phyloP scores from a whole-genome alignment of 2,329 filamentous ascomycete species.

The Rhytidhysteron rufulum region DNA sequence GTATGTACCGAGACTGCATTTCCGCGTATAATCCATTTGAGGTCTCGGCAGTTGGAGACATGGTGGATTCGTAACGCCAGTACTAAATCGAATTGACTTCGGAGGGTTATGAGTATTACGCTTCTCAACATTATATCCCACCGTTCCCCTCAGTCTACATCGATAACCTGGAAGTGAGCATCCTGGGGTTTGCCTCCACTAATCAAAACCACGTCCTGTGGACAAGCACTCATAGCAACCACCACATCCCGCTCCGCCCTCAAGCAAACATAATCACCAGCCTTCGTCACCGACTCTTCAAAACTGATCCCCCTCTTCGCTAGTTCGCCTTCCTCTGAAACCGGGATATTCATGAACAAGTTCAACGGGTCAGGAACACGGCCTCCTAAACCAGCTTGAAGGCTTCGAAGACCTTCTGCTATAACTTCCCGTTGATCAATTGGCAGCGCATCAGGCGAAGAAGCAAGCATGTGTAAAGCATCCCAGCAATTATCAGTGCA shows the following conservation, averaged over 20 bases:
- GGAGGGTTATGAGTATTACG: too few relatives aligned
- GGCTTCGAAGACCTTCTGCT: slow-evolving; percentile 15
- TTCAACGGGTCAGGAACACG: slow-evolving; percentile 33
- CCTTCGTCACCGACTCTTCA: slow-evolving; percentile 36
- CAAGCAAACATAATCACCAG: slow-evolving; percentile 42
- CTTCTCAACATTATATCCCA: too few relatives aligned
- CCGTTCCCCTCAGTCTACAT: too few relatives aligned
- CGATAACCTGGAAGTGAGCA: slow-evolving; percentile 38
- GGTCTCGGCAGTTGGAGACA: too few relatives aligned
- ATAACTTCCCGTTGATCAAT: slow-evolving; percentile 8
- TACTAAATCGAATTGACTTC: too few relatives aligned
- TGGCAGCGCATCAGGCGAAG: background rate
- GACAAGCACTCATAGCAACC: slow-evolving; percentile 47
- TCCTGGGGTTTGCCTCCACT: slow-evolving; percentile 42
- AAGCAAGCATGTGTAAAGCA: slow-evolving; percentile 18
- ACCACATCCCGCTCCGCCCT: slow-evolving; percentile 44
- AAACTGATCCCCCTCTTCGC: slow-evolving; percentile 34
- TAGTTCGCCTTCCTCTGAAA: slow-evolving; percentile 34
- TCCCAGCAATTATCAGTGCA: slow-evolving; percentile 37
- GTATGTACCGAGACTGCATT: too few relatives aligned
- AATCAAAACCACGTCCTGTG: slow-evolving; percentile 42
- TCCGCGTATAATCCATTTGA: too few relatives aligned
- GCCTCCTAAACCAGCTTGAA: slow-evolving; percentile 20
- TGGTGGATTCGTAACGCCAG: too few relatives aligned
- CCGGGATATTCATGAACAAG: slow-evolving; percentile 45